Evolutionary conservation across 768 basidiomycete species (phyloP).

Genomic region (Pleurotus giganteus): DNA sequence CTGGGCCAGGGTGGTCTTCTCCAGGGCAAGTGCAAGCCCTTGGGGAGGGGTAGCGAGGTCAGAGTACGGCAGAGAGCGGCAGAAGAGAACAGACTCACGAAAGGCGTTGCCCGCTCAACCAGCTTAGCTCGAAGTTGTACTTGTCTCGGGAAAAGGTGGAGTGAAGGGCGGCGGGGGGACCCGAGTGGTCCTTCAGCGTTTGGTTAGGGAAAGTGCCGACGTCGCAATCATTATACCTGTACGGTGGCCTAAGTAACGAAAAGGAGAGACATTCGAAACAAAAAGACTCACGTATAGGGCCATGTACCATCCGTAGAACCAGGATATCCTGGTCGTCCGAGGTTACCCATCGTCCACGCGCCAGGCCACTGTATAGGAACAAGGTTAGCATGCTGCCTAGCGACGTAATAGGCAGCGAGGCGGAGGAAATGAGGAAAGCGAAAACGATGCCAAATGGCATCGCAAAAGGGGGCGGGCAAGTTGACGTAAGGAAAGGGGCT

Average conservation of each 20-base stretch:
- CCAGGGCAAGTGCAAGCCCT: conserved; percentile 76
- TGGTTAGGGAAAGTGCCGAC: conserved; percentile 80
- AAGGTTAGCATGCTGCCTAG: background rate
- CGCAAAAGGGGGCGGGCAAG: background rate
- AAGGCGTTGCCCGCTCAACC: conserved; percentile 73
- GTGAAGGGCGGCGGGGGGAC: conserved; percentile 61
- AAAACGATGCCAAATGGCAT: background rate
- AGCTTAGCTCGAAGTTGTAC: conserved; percentile 65
- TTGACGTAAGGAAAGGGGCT: background rate
- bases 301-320: conserved; percentile 80
- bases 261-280: background rate
- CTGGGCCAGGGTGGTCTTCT: conserved; percentile 78
- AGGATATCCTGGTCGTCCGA: conserved; percentile 77
- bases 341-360: conserved; percentile 87
- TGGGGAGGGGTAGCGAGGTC: background rate
- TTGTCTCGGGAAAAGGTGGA: conserved; percentile 44
- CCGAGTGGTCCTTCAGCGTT: conserved; percentile 44
- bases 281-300: conserved; percentile 67
- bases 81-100: conserved; percentile 42
- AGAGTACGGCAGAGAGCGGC: background rate
- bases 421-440: background rate
- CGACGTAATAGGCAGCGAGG: background rate
- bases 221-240: conserved; percentile 66
- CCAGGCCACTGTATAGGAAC: conserved; percentile 65
- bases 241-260: background rate